Evolutionary conservation across 148 eudicot species (phyloP), one percentile per base, ranked within the genome.

Genomic region (Euryodendron excelsum): DNA sequence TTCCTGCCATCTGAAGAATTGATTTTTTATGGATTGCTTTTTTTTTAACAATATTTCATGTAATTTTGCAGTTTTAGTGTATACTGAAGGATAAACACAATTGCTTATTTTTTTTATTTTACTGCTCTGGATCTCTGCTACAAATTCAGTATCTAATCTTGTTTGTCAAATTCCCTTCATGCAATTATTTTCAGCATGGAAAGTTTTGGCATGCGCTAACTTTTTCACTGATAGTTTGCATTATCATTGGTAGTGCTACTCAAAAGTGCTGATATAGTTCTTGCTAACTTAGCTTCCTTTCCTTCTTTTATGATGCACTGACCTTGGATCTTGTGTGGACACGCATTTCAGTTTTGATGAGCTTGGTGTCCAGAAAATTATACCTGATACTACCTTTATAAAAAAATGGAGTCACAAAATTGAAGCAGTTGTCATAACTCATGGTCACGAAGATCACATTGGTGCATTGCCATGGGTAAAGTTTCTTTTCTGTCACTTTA

Each of bases 401-500:
- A 91, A 85, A 78, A 88, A 87, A 83, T 95, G 99, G 99, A 91
- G 93, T 81, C 99, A 95, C 90, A 95, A 95, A 83, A 95, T 95
- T 79, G 99, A 95, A 91, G 99, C 99, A 80, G 99, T 95, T 79
- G 81, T 95, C 41, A 93, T 95, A 77, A 95, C 99, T 12, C 99
- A 95, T 85, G 99, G 99, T 31, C 99, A 95, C 79, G 99, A 95
- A 88, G 99, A 95, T 83, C 99, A 95, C 96, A 93, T 95, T 88
- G 99, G 99, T 88, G 99, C 99, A 84, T 91, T 95, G 89, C 99
- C 99, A 70, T 95, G 99, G 99, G 99, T 95, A 93, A 93, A 84
- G 88, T 84, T 88, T 86, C 91, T 86, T 58, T 84, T 69, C 87
- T 86, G 68, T 66, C 21, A 14, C 78, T 63, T 33, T 27, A 79